A percentile compares a stretch with the other conserved stretches of the same genome.
These are phyloP conservation scores for Emmonsiellopsis sp. DNA, from an alignment of 2,329 filamentous ascomycete genomes.

Conservation along the genomic window DNA sequence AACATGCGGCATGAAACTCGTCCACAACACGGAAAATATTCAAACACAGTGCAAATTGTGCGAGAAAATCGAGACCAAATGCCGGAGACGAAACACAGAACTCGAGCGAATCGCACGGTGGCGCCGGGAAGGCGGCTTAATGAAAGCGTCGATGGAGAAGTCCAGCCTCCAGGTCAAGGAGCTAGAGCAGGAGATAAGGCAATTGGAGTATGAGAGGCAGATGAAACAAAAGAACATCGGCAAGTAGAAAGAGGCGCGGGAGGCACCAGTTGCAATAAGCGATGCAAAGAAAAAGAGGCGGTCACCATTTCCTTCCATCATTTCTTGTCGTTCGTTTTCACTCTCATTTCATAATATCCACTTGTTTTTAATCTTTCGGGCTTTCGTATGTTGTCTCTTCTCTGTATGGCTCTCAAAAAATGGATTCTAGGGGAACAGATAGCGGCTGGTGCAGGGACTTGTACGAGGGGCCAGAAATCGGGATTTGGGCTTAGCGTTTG, in stretches of 20 bases:
- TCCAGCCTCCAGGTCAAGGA: constrained; percentile 63
- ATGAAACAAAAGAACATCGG: constrained; percentile 25
- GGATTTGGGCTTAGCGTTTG: constrained; percentile 12
- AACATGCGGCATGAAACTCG: constrained; percentile 87
- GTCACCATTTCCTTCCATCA: not conserved
- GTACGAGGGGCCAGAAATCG: constrained; percentile 6
- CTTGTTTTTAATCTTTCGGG: constrained; percentile 5
- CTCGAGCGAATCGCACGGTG: constrained; percentile 65
- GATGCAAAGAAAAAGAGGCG: not conserved
- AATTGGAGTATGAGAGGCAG: constrained; percentile 51
- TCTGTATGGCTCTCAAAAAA: constrained; percentile 3
- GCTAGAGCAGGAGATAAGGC: constrained; percentile 58
- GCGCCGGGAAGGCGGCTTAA: constrained; percentile 57
- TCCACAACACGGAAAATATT: constrained; percentile 62
- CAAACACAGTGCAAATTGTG: constrained; percentile 69
- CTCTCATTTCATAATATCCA: constrained; percentile 12
- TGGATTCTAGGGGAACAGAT: not conserved
- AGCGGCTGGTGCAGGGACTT: constrained; percentile 6
- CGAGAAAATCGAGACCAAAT: constrained; percentile 80
- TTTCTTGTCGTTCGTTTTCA: constrained; percentile 3
- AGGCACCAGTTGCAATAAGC: not conserved
- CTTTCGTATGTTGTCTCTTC: constrained; percentile 5
- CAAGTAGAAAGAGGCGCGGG: constrained; percentile 12
- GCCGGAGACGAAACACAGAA: constrained; percentile 65
- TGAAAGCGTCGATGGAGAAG: constrained; percentile 54